A percentile compares a stretch with the other conserved stretches of the same genome.
phyloP scores from a whole-genome alignment of 1,284 basidiomycete genomes.

The Fomitopsis palustris region DNA sequence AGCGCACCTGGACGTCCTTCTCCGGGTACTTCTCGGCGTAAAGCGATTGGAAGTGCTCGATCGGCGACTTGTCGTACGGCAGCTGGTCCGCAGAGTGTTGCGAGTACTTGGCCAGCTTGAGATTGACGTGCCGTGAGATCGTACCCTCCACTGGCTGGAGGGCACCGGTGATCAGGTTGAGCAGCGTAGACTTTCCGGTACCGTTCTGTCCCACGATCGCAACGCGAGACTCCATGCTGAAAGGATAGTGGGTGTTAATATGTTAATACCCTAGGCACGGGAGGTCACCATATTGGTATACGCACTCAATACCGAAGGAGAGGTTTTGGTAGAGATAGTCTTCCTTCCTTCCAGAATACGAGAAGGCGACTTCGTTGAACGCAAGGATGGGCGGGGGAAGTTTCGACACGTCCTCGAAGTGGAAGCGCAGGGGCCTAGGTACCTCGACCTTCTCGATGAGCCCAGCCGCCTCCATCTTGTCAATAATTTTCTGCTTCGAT shows the following conservation, averaged over 20 bases:
- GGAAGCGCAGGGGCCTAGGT: constrained; percentile 79
- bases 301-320: constrained; percentile 92
- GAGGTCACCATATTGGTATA: constrained; percentile 13
- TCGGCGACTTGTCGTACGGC: constrained; percentile 89
- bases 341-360: constrained; percentile 86
- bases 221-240: constrained; percentile 90
- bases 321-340: constrained; percentile 89
- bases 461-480: constrained; percentile 99
- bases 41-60: constrained; percentile 90
- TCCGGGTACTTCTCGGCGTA: constrained; percentile 90
- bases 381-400: constrained; percentile 97
- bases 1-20: constrained; percentile 72
- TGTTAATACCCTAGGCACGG: neutral
- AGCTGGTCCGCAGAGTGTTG: constrained; percentile 99
- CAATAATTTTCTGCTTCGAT: constrained; percentile 99
- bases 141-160: constrained; percentile 85
- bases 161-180: constrained; percentile 89
- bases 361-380: constrained; percentile 92
- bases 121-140: constrained; percentile 81
- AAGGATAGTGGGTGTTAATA: no score
- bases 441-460: constrained; percentile 87
- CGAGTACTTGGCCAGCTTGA: constrained; percentile 97
- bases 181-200: constrained; percentile 95
- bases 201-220: constrained; percentile 99
- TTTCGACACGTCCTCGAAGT: constrained; percentile 94